Conservation (phyloP, 2,329 filamentous ascomycete species). For the Mycocentrospora acerina region DNA sequence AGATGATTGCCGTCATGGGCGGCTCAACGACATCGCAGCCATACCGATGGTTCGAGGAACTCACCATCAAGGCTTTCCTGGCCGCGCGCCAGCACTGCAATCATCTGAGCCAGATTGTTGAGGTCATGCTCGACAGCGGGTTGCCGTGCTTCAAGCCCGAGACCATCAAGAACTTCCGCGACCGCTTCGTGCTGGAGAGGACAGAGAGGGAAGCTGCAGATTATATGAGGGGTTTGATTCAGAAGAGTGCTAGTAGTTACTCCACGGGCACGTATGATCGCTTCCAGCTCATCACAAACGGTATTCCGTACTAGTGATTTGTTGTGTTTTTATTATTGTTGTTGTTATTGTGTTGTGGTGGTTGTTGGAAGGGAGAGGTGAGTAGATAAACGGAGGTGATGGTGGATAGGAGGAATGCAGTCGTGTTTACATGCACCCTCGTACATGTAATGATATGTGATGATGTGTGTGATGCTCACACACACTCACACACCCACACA, state of each 20-base stretch:
- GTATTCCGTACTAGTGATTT: conserved; percentile 76
- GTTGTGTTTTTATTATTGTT: too few species aligned
- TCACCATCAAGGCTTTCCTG: conserved; percentile 93
- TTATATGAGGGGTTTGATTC: conserved; percentile 86
- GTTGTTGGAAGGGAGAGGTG: too few species aligned
- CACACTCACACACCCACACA: too few species aligned
- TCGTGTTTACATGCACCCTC: too few species aligned
- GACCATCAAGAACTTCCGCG: conserved; percentile 87
- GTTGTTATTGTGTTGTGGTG: too few species aligned
- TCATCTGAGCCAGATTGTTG: conserved; percentile 85
- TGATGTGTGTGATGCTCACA: too few species aligned
- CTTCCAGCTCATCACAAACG: conserved; percentile 95
- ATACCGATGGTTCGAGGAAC: conserved; percentile 94
- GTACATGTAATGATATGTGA: too few species aligned
- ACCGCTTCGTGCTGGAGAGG: conserved; percentile 90
- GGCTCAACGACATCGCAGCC: conserved; percentile 77
- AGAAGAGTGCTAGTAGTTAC: conserved; percentile 86
- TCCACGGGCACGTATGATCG: conserved; percentile 96
- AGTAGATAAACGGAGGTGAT: too few species aligned
- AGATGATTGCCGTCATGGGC: conserved; percentile 99
- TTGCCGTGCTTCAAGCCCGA: conserved; percentile 98
- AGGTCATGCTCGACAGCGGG: conserved; percentile 93
- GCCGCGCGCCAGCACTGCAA: conserved; percentile 83
- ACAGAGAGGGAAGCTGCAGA: conserved; percentile 91
- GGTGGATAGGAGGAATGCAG: too few species aligned